Percentiles rank a stretch among this genome's conserved stretches.
These are phyloP conservation scores for Pezicula carpinea DNA, from an alignment of 2,329 filamentous ascomycete species.

Conservation along the genomic window DNA sequence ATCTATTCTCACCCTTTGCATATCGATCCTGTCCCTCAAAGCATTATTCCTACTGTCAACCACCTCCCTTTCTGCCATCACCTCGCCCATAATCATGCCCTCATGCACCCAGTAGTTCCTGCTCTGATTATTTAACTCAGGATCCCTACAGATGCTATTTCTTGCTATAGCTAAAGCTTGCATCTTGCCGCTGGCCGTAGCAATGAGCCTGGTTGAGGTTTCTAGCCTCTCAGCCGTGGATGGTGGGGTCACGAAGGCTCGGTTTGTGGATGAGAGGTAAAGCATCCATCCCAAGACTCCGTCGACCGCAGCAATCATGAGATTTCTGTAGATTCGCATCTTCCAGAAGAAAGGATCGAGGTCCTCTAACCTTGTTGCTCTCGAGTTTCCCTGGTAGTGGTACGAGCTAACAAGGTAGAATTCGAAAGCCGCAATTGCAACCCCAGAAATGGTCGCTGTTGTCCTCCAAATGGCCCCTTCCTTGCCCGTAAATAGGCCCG, in stretches of 20 bases:
- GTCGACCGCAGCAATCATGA: constrained; percentile 63
- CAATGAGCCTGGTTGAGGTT: constrained; percentile 48
- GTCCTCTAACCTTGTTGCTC: constrained; percentile 56
- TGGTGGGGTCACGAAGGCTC: constrained; percentile 64
- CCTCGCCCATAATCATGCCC: constrained; percentile 63
- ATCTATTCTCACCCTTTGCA: constrained; percentile 54
- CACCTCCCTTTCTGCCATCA: constrained; percentile 76
- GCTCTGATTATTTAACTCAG: constrained; percentile 58
- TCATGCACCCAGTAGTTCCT: constrained; percentile 80
- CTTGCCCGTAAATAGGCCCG: constrained; percentile 56
- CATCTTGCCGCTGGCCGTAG: constrained; percentile 59
- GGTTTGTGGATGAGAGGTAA: constrained; percentile 75
- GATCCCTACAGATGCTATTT: constrained; percentile 75
- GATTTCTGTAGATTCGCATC: constrained; percentile 55
- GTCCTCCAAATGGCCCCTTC: constrained; percentile 66
- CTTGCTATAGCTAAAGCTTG: constrained; percentile 70
- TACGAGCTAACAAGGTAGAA: constrained; percentile 61
- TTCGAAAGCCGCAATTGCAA: constrained; percentile 58
- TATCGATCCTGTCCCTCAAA: constrained; percentile 58
- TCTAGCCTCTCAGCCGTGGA: constrained; percentile 64
- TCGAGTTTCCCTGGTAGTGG: constrained; percentile 59
- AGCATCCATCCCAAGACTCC: constrained; percentile 57
- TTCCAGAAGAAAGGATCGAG: constrained; percentile 71
- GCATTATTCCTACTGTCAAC: constrained; percentile 66
- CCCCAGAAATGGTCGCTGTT: constrained; percentile 59